Evolutionary conservation across 2,329 filamentous ascomycete genomes (phyloP), one percentile per base, ranked within the genome.

Genomic region (Metarhizium humberi): DNA sequence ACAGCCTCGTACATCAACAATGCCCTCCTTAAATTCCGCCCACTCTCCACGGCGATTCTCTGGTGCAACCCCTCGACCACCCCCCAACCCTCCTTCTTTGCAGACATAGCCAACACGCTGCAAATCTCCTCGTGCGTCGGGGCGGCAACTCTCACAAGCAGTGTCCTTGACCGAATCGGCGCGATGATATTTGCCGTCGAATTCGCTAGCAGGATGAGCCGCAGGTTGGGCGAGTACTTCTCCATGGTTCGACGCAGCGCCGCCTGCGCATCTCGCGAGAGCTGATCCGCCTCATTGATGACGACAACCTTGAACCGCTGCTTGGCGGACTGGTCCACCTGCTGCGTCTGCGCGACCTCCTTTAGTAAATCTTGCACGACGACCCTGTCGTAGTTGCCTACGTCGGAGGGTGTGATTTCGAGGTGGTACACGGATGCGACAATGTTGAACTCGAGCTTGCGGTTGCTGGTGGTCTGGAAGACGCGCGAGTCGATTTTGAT

Each of bases 381-480:
- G 3, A 99, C 94, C 54, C 94, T 82, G 71, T 99, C 94, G 67
- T 96, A 96, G 70, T 88, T 95, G 58, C 92, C 94, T 4, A 99
- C 94, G 64, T 99, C 94, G 1, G 90, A 95, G 0, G 94, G 94
- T 7, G 94, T 99, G 67, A 99, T 99, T 71, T 99, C 94, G 64
- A 99, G 86, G 71, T 99, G 94, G 74, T 99, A 99, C 60, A 96
- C 85, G 0, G 92, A 97, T 48, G 92, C 86, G 54, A 99, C 94
- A 60, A 99, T 95, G 75, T 96, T 99, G 81, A 99, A 99, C 74
- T 99, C 94, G 64, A 99, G 86, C 73, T 99, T 99, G 69, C 94
- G 90, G 72, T 96, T 97, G 67, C 87, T 88, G 25, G 85, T 92
- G 1, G 94, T 97, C 73, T 96, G 92, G 76, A 99, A 99, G 57